Conservation (phyloP, 805 yeast species). For the Spencermartinsiella europaea region DNA sequence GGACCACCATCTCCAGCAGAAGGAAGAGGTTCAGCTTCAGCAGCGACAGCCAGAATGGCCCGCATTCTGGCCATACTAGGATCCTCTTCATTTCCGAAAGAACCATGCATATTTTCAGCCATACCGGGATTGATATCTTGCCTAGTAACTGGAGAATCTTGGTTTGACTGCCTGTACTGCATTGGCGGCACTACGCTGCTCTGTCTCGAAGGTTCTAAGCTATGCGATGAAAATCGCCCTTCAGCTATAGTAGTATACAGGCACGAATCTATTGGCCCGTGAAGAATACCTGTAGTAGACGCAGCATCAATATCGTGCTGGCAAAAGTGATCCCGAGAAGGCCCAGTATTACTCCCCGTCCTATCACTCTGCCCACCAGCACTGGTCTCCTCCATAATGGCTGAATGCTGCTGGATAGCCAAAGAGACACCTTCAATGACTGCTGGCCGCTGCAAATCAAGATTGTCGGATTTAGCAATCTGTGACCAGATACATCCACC, state of each 20-base stretch:
- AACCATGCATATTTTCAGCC: no score
- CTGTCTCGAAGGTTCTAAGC: background rate
- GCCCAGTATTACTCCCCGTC: no score
- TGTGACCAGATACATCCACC: constrained; percentile 3
- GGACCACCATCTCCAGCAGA: background rate
- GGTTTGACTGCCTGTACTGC: background rate
- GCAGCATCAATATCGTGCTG: constrained; percentile 3
- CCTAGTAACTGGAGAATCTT: background rate
- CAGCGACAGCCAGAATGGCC: background rate
- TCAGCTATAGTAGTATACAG: background rate
- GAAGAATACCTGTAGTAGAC: background rate
- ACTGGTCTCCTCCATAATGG: background rate
- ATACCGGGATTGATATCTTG: no score
- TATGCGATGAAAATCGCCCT: background rate
- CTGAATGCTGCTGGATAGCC: background rate
- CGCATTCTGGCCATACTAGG: background rate
- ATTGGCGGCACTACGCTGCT: background rate
- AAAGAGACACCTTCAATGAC: background rate
- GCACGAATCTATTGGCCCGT: background rate
- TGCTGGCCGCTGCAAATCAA: background rate
- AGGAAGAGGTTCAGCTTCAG: constrained; percentile 6
- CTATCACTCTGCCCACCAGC: background rate
- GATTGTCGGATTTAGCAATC: background rate
- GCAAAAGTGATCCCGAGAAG: background rate
- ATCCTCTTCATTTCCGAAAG: background rate